These are phyloP conservation scores for Ceratobasidium sp. DNA, from an alignment of 1,284 basidiomycete species.

Conservation along the genomic window DNA sequence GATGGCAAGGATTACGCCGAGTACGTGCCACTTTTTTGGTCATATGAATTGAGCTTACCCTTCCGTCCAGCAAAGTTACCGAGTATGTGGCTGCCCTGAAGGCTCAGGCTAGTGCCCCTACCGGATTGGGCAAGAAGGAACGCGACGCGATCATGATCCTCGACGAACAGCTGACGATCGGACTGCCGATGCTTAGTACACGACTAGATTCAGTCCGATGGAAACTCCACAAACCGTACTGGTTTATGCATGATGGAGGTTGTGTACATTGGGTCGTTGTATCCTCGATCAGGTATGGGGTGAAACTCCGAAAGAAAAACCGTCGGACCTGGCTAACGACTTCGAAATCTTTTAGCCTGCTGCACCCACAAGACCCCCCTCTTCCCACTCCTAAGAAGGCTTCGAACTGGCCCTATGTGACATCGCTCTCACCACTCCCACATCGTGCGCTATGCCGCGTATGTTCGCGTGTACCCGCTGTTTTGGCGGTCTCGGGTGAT, in stretches of 20 bases:
- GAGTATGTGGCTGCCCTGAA: slow-evolving; percentile 29
- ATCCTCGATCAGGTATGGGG: slow-evolving; percentile 32
- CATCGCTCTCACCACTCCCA: slow-evolving; percentile 26
- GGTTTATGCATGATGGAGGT: slow-evolving; percentile 35
- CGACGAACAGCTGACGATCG: slow-evolving; percentile 30
- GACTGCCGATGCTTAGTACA: slow-evolving; percentile 26
- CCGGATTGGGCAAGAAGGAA: slow-evolving; percentile 26
- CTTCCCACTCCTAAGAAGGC: slow-evolving; percentile 32
- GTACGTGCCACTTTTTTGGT: slow-evolving; percentile 5
- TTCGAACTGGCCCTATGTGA: slow-evolving; percentile 36
- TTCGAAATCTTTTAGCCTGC: slow-evolving; percentile 16
- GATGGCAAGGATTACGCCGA: slow-evolving; percentile 35
- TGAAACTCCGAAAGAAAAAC: slow-evolving; percentile 1
- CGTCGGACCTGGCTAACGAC: slow-evolving; percentile 3
- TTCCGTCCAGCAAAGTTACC: slow-evolving; percentile 22
- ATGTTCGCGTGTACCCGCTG: slow-evolving; percentile 32
- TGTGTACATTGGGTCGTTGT: slow-evolving; percentile 34
- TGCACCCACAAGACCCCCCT: slow-evolving; percentile 29
- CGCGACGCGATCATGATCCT: slow-evolving; percentile 31
- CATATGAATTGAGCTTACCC: not conserved
- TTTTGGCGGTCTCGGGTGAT: slow-evolving; percentile 33
- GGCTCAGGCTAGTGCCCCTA: slow-evolving; percentile 9
- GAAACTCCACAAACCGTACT: slow-evolving; percentile 36
- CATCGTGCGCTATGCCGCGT: slow-evolving; percentile 35
- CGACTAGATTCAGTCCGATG: slow-evolving; percentile 24